phyloP scores from a whole-genome alignment of 306 rosid genomes.

The Vigna angularis region DNA sequence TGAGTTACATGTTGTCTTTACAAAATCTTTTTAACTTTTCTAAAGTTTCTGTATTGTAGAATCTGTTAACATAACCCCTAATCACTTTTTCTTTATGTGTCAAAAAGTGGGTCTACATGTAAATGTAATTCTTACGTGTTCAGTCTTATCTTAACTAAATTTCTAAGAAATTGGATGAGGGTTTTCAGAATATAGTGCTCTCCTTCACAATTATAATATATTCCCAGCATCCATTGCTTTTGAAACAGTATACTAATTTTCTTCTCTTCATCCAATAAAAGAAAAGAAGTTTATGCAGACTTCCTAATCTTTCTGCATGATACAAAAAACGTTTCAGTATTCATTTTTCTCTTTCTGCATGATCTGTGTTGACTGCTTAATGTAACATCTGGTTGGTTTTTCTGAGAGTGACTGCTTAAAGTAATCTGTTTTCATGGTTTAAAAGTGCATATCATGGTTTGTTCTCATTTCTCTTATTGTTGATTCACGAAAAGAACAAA shows the following conservation, averaged over 20 bases:
- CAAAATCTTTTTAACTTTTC: constrained; percentile 27
- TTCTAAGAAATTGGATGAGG: constrained; percentile 28
- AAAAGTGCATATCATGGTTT: constrained; percentile 25
- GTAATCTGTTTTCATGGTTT: background rate
- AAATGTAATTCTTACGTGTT: constrained; percentile 37
- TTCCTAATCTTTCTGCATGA: background rate
- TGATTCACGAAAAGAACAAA: constrained; percentile 67
- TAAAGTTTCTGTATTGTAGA: constrained; percentile 32
- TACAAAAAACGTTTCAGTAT: background rate
- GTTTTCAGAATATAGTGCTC: constrained; percentile 32
- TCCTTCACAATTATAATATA: constrained; percentile 43
- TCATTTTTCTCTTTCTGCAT: background rate
- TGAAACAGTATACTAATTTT: background rate
- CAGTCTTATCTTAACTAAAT: constrained; percentile 39
- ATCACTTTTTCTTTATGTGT: constrained; percentile 41
- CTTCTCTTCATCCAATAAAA: constrained; percentile 28
- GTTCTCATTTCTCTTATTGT: constrained; percentile 54
- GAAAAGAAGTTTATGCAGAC: background rate
- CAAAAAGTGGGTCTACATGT: constrained; percentile 43
- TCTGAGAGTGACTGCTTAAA: background rate
- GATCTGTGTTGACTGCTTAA: too few species aligned
- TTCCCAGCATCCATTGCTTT: constrained; percentile 42
- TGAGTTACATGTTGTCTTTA: constrained; percentile 38
- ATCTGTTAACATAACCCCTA: constrained; percentile 34
- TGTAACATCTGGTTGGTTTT: background rate